Evolutionary conservation across 495 filamentous ascomycete genomes (phyloP).

Genomic region (Rostrohypoxylon terebratum): DNA sequence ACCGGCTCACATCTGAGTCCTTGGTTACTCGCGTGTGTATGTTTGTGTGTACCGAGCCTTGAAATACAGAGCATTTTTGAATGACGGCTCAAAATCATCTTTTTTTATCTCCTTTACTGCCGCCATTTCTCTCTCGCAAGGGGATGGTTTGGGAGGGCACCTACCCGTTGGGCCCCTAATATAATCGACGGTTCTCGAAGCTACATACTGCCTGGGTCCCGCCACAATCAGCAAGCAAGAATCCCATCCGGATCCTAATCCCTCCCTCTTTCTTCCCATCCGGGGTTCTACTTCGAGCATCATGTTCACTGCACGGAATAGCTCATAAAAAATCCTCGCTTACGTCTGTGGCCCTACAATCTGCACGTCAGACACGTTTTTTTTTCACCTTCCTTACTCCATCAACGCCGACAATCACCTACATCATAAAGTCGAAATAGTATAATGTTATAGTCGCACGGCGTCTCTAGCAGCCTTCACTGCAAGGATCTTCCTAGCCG

Average conservation of each 20-base stretch:
- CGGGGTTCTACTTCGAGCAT: slow-evolving; percentile 14
- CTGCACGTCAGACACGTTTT: slow-evolving; percentile 38
- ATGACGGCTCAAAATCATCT: slow-evolving; percentile 1
- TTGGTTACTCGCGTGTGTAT: slow-evolving; percentile 19
- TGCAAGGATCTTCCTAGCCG: slow-evolving; percentile 41
- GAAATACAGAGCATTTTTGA: slow-evolving; percentile 19
- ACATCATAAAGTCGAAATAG: slow-evolving; percentile 36
- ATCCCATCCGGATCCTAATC: slow-evolving; percentile 17
- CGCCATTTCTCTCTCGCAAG: slow-evolving; percentile 17
- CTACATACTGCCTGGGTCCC: too few relatives aligned
- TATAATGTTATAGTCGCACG: slow-evolving; percentile 41
- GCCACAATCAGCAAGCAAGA: slow-evolving; percentile 1
- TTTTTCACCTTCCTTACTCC: slow-evolving; percentile 26
- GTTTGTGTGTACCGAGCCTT: slow-evolving; percentile 19
- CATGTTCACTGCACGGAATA: slow-evolving; percentile 23
- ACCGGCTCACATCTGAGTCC: slow-evolving; percentile 29
- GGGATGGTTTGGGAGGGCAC: slow-evolving; percentile 14
- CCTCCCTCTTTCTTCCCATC: slow-evolving; percentile 15
- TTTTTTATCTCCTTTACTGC: slow-evolving; percentile 9
- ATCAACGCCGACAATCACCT: slow-evolving; percentile 25
- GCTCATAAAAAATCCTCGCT: slow-evolving; percentile 27
- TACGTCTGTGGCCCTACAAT: slow-evolving; percentile 36
- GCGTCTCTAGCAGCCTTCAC: slow-evolving; percentile 32
- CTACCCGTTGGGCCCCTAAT: slow-evolving; percentile 18
- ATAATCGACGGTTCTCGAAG: slow-evolving; percentile 27